Conservation (phyloP, 257 asterid species). For the Jacaranda copaia region DNA sequence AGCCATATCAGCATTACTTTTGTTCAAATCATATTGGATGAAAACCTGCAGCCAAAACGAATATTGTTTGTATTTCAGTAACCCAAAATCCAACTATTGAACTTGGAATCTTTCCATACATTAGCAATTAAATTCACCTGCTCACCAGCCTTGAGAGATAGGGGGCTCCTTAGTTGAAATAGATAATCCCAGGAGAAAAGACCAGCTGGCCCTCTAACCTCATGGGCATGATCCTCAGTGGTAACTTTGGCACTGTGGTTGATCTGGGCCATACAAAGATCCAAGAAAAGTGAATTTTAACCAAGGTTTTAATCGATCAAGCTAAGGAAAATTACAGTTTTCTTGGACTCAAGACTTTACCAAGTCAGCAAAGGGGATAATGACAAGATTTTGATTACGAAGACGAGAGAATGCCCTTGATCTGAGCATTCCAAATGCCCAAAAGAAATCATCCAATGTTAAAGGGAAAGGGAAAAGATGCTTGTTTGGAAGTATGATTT, state of each 20-base stretch:
- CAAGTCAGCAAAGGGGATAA: slow-evolving; percentile 95
- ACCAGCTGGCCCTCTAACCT: slow-evolving; percentile 89
- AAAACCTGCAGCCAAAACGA: slow-evolving; percentile 61
- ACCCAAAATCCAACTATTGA: not conserved
- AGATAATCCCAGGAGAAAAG: slow-evolving; percentile 94
- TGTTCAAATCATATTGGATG: slow-evolving; percentile 85
- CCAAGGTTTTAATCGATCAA: slow-evolving; percentile 3
- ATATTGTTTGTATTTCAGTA: not conserved
- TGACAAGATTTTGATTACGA: slow-evolving; percentile 81
- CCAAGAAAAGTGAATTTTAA: slow-evolving; percentile 22
- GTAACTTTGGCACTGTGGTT: slow-evolving; percentile 84
- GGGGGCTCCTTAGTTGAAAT: slow-evolving; percentile 79
- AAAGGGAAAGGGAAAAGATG: slow-evolving; percentile 74
- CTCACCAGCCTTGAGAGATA: slow-evolving; percentile 82
- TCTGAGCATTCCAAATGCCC: slow-evolving; percentile 98
- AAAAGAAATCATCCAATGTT: slow-evolving; percentile 84
- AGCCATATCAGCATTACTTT: slow-evolving; percentile 97
- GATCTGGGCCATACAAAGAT: slow-evolving; percentile 52
- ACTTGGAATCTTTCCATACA: not conserved
- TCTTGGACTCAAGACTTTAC: slow-evolving; percentile 43
- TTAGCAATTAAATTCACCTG: slow-evolving; percentile 62
- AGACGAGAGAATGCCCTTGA: slow-evolving; percentile 90
- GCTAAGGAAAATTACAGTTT: not conserved
- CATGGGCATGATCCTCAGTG: slow-evolving; percentile 89
- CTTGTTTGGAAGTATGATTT: slow-evolving; percentile 80